Conservation (phyloP, 2,329 filamentous ascomycete genomes). For the Aspergillus flavus region DNA sequence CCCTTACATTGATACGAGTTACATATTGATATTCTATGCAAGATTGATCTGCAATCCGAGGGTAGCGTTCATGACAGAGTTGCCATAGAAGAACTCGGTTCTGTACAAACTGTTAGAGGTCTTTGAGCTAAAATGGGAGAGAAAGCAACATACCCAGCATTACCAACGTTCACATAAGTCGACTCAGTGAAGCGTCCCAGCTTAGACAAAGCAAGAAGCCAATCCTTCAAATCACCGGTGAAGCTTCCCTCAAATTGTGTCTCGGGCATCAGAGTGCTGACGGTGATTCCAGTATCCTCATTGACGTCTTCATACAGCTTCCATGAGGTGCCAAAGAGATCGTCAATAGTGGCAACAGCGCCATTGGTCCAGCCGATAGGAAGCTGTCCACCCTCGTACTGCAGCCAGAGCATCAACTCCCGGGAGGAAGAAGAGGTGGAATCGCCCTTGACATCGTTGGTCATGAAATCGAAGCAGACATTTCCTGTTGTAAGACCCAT, state of each 20-base stretch:
- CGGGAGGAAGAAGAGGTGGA: conserved; percentile 43
- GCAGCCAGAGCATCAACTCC: conserved; percentile 51
- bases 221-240: conserved; percentile 46
- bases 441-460: conserved; percentile 46
- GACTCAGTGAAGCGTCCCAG: conserved; percentile 39
- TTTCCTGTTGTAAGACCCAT: conserved; percentile 26
- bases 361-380: conserved; percentile 46
- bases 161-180: conserved; percentile 49
- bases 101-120: conserved; percentile 1
- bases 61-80: neutral
- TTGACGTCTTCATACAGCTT: conserved; percentile 48
- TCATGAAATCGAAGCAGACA: conserved; percentile 51
- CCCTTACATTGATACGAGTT: too few species aligned
- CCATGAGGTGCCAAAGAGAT: conserved; percentile 44
- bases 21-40: neutral
- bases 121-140: neutral
- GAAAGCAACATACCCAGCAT: conserved; percentile 35
- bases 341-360: conserved; percentile 38
- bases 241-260: conserved; percentile 44
- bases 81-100: neutral
- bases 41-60: neutral
- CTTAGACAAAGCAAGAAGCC: conserved; percentile 42
- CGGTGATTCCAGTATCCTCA: conserved; percentile 47
- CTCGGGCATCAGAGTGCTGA: conserved; percentile 41
- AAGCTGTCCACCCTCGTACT: conserved; percentile 48